Conservation (phyloP, 768 basidiomycete species). For the Lactifluus pinguis region DNA sequence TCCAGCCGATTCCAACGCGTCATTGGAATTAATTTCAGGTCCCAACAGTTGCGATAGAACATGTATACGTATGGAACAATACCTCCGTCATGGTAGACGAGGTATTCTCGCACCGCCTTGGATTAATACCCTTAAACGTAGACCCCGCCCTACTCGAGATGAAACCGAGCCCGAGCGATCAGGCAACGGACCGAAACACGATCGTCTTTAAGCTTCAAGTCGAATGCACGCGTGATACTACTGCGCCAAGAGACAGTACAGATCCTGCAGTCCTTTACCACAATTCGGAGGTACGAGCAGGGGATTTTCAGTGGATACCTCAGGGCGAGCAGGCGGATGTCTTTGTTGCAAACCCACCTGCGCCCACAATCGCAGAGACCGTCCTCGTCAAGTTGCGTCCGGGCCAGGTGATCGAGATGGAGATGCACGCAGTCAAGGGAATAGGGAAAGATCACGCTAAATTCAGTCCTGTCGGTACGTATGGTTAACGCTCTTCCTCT, state of each 20-base stretch:
- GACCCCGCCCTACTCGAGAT: conserved; percentile 70
- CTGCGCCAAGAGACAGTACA: conserved; percentile 39
- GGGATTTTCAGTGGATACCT: conserved; percentile 65
- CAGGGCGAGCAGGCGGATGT: conserved; percentile 71
- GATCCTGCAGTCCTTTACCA: conserved; percentile 41
- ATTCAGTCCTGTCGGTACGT: conserved; percentile 86
- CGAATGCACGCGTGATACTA: conserved; percentile 53
- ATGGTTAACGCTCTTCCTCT: neutral
- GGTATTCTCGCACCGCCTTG: conserved; percentile 85
- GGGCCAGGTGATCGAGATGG: conserved; percentile 78
- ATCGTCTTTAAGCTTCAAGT: conserved; percentile 72
- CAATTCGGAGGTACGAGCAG: conserved; percentile 60
- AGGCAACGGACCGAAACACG: conserved; percentile 83
- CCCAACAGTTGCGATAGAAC: conserved; percentile 83
- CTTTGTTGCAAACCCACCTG: conserved; percentile 45
- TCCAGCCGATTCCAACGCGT: neutral
- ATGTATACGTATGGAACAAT: conserved; percentile 91
- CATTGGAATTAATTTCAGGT: conserved; percentile 41
- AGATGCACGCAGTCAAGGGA: conserved; percentile 87
- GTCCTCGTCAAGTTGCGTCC: conserved; percentile 88
- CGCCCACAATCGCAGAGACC: conserved; percentile 70
- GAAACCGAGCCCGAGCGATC: conserved; percentile 40
- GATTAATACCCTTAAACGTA: conserved; percentile 80
- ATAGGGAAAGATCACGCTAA: conserved; percentile 95
- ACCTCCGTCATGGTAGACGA: conserved; percentile 92